A percentile compares a stretch with the other conserved stretches of the same genome.
These are phyloP conservation scores for Blepharisma undulans DNA, from an alignment of 169 alveolate species.

Conservation along the genomic window DNA sequence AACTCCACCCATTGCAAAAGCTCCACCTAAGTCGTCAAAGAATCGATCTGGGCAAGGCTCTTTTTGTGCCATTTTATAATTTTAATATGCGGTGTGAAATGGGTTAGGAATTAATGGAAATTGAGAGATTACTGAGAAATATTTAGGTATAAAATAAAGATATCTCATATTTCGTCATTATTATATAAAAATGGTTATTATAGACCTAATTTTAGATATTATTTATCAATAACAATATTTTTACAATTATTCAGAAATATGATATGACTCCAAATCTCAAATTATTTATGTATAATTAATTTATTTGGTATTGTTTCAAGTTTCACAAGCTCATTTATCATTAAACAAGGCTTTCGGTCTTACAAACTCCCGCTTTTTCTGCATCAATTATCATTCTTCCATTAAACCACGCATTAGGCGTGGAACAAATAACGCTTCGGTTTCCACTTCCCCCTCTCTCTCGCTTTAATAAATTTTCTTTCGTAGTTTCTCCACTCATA, in stretches of 20 bases:
- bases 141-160: not conserved
- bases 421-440: not conserved
- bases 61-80: constrained; percentile 45
- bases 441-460: not conserved
- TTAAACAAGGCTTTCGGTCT: not conserved
- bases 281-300: no score
- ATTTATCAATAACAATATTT: no score
- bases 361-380: not conserved
- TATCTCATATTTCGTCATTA: not conserved
- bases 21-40: constrained; percentile 80
- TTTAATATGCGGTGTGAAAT: not conserved
- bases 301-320: not conserved
- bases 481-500: constrained; percentile 31
- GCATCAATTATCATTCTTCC: constrained; percentile 9
- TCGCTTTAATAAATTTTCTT: not conserved
- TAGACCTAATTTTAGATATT: not conserved
- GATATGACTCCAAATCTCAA: no score
- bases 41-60: constrained; percentile 84
- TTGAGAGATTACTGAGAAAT: not conserved
- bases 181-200: not conserved
- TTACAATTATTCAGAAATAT: no score
- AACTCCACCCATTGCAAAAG: constrained; percentile 71
- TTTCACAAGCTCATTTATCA: not conserved
- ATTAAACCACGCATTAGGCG: constrained; percentile 5
- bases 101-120: not conserved